phyloP scores from a whole-genome alignment of 2,329 filamentous ascomycete species.

The Tolypocladium guangdongense region DNA sequence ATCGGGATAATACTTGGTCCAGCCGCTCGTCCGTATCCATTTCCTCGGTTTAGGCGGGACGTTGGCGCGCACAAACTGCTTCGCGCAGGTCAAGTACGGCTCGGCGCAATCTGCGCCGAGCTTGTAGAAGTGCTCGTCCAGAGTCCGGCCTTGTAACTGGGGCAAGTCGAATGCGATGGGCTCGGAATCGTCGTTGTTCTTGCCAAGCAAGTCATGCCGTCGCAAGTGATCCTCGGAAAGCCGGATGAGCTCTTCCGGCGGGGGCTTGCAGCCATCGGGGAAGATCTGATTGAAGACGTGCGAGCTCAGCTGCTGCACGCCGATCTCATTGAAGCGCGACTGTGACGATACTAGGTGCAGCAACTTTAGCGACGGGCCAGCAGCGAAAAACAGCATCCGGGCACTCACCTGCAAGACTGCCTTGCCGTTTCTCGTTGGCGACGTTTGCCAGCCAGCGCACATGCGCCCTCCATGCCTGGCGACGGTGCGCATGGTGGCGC shows the following conservation, averaged over 20 bases:
- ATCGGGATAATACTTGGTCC: slow-evolving; percentile 83
- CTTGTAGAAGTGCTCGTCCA: slow-evolving; percentile 91
- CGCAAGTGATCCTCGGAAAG: slow-evolving; percentile 73
- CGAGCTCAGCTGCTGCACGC: slow-evolving; percentile 83
- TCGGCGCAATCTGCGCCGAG: slow-evolving; percentile 80
- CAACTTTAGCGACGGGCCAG: not conserved
- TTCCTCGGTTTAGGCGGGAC: slow-evolving; percentile 49
- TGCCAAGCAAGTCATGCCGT: slow-evolving; percentile 79
- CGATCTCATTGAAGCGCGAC: slow-evolving; percentile 81
- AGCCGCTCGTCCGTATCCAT: slow-evolving; percentile 75
- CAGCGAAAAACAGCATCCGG: not conserved
- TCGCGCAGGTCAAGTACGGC: slow-evolving; percentile 67
- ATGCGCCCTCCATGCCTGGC: slow-evolving; percentile 22
- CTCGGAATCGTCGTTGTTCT: slow-evolving; percentile 65
- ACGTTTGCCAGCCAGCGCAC: slow-evolving; percentile 33
- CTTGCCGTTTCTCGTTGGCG: slow-evolving; percentile 11
- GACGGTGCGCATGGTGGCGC: slow-evolving; percentile 33
- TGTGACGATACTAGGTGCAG: slow-evolving; percentile 32
- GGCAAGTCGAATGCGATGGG: slow-evolving; percentile 86
- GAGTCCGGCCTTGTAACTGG: slow-evolving; percentile 60
- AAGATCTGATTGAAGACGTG: slow-evolving; percentile 81
- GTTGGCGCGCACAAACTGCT: slow-evolving; percentile 56
- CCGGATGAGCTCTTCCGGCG: slow-evolving; percentile 62
- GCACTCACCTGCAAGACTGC: slow-evolving; percentile 31
- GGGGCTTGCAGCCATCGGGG: slow-evolving; percentile 39